Base-by-base conservation (phyloP, 23 red algal genomes). In the Porphyridium purpureum region DNA sequence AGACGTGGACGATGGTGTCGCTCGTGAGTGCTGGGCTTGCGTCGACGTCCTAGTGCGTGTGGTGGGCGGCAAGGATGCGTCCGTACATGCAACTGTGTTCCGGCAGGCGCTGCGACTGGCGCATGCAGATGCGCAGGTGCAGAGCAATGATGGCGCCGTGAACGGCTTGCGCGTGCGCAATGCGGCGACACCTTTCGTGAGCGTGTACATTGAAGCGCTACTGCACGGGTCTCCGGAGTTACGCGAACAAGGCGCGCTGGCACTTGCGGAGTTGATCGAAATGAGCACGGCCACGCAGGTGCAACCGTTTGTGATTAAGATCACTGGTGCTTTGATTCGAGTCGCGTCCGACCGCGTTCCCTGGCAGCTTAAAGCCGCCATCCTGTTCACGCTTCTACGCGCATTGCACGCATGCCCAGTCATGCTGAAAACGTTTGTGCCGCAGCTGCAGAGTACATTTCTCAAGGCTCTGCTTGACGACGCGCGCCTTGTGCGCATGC, bases 371-470 rank as follows among this genome's bases (percentile, higher is more conserved):
- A 76, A 72, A 38, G 78, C 74, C 0, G 74, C 90, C 2, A 56
- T 81, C 14, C 42, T 98, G 35, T 49, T 21, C 35, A 69, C 79
- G 25, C 29, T 98, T 30, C 28, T 70, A 29, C 50, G 35, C 20
- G 29, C 73, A 40, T 22, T 81, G 7, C 64, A 56, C 41, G 69
- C 46, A 24, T 55, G 51, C 1, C 50, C 55, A 1, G 24, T 49
- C 24, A 59, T 64, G 64, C 35, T 93, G 31, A 27, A 64, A 2
- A 35, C 67, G 14, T 76, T 93, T 38, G 73, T 54, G 2, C 90
- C 90, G 19, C 78, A 84, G 35, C 56, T 98, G 9, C 90, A 98
- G 49, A 76, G 67, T 42, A 76, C 68, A 34, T 80, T 86, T 47
- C 26, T 86, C 40, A 84, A 85, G 53, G 67, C 57, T 32, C 60